Conservation (phyloP, 1,284 basidiomycete species). For the Lentinula novae-zelandiae region DNA sequence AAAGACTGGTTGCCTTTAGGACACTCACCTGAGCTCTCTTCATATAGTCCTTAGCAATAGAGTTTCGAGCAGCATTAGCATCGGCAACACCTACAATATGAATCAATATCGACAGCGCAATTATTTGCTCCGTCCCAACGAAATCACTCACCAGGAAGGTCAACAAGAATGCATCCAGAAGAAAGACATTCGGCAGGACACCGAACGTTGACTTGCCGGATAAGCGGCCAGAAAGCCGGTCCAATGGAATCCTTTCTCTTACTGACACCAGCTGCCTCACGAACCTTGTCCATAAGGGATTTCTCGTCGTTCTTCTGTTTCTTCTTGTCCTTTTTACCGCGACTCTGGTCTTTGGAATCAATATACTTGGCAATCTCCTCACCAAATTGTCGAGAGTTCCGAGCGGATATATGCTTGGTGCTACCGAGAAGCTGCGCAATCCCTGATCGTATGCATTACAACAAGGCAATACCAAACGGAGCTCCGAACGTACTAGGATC, state of each 20-base stretch:
- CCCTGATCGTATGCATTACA: slow-evolving; percentile 22
- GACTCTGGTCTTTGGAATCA: slow-evolving; percentile 59
- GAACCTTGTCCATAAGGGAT: slow-evolving; percentile 30
- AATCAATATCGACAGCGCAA: background rate
- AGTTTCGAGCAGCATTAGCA: slow-evolving; percentile 53
- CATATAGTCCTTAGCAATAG: slow-evolving; percentile 58
- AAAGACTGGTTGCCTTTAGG: background rate
- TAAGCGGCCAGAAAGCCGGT: slow-evolving; percentile 59
- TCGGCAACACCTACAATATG: slow-evolving; percentile 46
- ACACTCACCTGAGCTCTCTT: slow-evolving; percentile 40
- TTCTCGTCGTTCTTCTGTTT: slow-evolving; percentile 34
- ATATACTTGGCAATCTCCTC: slow-evolving; percentile 60
- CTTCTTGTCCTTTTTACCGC: slow-evolving; percentile 40
- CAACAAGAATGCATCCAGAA: slow-evolving; percentile 55
- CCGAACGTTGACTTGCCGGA: slow-evolving; percentile 57
- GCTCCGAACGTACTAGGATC: slow-evolving; percentile 36
- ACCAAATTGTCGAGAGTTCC: slow-evolving; percentile 47
- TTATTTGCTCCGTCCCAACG: background rate
- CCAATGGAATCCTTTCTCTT: slow-evolving; percentile 32
- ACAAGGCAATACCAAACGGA: background rate
- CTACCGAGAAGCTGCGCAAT: slow-evolving; percentile 45
- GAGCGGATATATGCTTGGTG: slow-evolving; percentile 47
- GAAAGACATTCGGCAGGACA: slow-evolving; percentile 47
- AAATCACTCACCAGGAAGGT: slow-evolving; percentile 45
- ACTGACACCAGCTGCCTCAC: slow-evolving; percentile 24